phyloP scores from a whole-genome alignment of 768 basidiomycete species.

The Sporobolomyces pararoseus region DNA sequence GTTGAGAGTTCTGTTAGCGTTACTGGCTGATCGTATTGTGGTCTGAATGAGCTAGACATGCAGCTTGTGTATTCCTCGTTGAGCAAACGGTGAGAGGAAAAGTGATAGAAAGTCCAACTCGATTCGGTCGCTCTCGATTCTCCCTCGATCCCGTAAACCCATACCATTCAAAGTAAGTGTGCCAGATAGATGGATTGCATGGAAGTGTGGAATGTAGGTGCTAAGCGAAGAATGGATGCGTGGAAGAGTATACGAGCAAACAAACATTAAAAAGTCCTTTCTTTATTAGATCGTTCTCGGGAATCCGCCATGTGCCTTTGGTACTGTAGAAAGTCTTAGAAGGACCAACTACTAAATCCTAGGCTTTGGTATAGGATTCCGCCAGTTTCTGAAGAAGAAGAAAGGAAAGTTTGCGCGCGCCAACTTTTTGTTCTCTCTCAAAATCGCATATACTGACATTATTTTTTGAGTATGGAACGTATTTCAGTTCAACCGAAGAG shows the following conservation, averaged over 20 bases:
- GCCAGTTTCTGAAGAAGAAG: constrained; percentile 17
- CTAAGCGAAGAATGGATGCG: constrained; percentile 3
- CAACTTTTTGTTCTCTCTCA: constrained; percentile 1
- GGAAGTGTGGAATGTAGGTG: not conserved
- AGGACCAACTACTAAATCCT: not conserved
- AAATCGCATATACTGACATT: not conserved
- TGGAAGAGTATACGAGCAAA: not conserved
- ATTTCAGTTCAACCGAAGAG: too few relatives aligned
- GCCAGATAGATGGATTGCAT: too few relatives aligned
- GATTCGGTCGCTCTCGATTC: too few relatives aligned
- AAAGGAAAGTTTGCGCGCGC: not conserved
- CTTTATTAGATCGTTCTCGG: not conserved
- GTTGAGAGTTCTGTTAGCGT: constrained; percentile 25
- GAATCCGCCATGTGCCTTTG: constrained; percentile 12
- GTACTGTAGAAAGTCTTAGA: constrained; percentile 9
- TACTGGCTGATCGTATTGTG: constrained; percentile 29
- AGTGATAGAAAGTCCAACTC: constrained; percentile 6
- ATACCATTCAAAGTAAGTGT: too few relatives aligned
- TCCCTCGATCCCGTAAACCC: too few relatives aligned
- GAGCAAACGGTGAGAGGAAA: too few relatives aligned
- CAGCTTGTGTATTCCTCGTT: too few relatives aligned
- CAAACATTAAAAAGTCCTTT: constrained; percentile 8
- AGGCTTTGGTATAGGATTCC: constrained; percentile 23
- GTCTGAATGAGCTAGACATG: constrained; percentile 10
- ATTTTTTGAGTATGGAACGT: too few relatives aligned